Base-by-base conservation (phyloP, 139 green algal genomes). In the Edaphochlamys debaryana region DNA sequence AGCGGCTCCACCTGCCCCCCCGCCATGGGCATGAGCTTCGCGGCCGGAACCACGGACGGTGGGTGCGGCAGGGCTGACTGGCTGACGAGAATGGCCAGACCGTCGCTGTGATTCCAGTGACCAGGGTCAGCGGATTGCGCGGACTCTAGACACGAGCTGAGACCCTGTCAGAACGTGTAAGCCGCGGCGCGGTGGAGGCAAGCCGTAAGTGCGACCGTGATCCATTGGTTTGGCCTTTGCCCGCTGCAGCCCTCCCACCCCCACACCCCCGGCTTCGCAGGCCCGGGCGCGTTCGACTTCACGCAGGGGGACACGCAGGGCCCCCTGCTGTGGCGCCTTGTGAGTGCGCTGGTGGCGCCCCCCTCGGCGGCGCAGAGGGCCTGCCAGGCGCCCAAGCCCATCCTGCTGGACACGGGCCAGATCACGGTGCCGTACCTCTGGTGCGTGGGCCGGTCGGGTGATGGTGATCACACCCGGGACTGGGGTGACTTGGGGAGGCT, bases 21-120 rank as follows among this genome's bases (percentile, higher is more conserved):
- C 2, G 95, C 95, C 67, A 96, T 98, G 93, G 95, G 93, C 68
- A 96, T 95, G 68, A 94, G 93, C 78, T 98, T 92, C 94, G 95
- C 95, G 22, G 95, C 95, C 4, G 95, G 95, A 41, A 98, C 95
- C 45, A 98, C 95, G 30, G 80, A 80, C 58, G 69, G 58, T 86
- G 38, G n/a, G 56, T 23, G 2, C 11, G 17, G 38, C 4, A 3
- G 40, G 40, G 62, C 2, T 40, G 8, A 17, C 2, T 58, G 50
- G 8, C 20, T 73, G n/a, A n/a, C n/a, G n/a, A n/a, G n/a, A n/a
- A n/a, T n/a, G n/a, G n/a, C n/a, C n/a, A n/a, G n/a, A n/a, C n/a
- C n/a, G n/a, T n/a, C n/a, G n/a, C n/a, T n/a, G n/a, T n/a, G n/a
- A n/a, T n/a, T n/a, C n/a, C n/a, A n/a, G n/a, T n/a, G n/a, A n/a